Conservation (phyloP, 441 rosid genomes). For the Pelargonium myrrhifolium region DNA sequence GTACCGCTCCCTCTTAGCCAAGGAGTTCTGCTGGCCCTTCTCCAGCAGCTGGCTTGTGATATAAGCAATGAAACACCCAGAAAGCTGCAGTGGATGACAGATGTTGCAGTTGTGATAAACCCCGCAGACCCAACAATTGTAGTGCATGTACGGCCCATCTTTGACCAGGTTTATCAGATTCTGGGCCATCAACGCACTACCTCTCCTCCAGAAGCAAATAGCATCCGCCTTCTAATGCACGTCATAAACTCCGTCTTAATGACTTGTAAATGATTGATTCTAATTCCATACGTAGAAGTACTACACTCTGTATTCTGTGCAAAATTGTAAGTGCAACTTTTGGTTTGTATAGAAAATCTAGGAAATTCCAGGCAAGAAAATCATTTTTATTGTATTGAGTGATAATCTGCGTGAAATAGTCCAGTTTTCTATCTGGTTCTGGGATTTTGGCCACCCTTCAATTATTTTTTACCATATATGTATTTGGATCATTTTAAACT, state of each 20-base stretch:
- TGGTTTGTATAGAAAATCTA: conserved; percentile 30
- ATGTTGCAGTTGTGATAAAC: conserved; percentile 55
- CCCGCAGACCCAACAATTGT: conserved; percentile 54
- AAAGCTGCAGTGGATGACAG: conserved; percentile 68
- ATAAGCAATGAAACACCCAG: conserved; percentile 39
- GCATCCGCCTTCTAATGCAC: conserved; percentile 53
- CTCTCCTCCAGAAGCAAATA: conserved; percentile 38
- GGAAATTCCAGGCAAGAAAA: conserved; percentile 20
- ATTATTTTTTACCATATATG: neutral
- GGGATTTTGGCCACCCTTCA: neutral
- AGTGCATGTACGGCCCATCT: conserved; percentile 55
- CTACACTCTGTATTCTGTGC: conserved; percentile 17
- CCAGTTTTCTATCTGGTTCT: neutral
- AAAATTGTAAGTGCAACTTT: conserved; percentile 27
- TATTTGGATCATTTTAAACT: neutral
- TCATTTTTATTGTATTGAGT: conserved; percentile 7
- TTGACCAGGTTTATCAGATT: conserved; percentile 61
- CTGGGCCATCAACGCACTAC: conserved; percentile 39
- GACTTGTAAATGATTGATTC: conserved; percentile 54
- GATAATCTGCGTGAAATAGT: conserved; percentile 25
- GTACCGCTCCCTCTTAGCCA: conserved; percentile 55
- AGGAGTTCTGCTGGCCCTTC: conserved; percentile 63
- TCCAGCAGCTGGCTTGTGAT: conserved; percentile 73
- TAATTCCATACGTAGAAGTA: too few relatives aligned
- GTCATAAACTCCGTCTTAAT: conserved; percentile 51